Conservation (phyloP, 176 grass and related monocot species). For the Eremochloa ophiuroides region DNA sequence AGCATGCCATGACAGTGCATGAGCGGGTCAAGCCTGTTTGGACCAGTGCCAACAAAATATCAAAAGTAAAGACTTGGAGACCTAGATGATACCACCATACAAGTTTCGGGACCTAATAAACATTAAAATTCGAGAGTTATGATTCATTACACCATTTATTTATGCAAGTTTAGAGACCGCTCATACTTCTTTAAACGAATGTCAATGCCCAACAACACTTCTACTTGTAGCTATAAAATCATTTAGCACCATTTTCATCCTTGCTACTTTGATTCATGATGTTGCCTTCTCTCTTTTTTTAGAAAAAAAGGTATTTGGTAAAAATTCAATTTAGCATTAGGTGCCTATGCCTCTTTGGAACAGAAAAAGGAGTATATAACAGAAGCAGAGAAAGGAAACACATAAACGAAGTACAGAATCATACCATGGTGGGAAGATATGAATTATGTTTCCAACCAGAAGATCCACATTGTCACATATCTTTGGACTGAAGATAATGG, state of each 20-base stretch:
- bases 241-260: not conserved
- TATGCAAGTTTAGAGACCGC: not conserved
- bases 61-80: not conserved
- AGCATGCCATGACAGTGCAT: not conserved
- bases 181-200: not conserved
- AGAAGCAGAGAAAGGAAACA: slow-evolving; percentile 5
- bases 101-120: not conserved
- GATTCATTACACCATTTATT: not conserved
- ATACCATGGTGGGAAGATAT: slow-evolving; percentile 85
- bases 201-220: not conserved
- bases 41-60: not conserved
- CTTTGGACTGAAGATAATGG: slow-evolving; percentile 78
- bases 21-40: not conserved
- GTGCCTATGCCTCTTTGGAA: not conserved
- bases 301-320: not conserved
- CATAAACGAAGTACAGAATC: not conserved
- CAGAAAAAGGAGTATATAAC: slow-evolving; percentile 1
- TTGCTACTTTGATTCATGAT: not conserved
- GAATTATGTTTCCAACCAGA: slow-evolving; percentile 60
- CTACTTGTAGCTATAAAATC: not conserved
- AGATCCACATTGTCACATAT: slow-evolving; percentile 71
- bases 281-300: not conserved
- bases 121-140: not conserved
- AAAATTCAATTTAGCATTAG: not conserved
- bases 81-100: not conserved